Conservation (phyloP, 2,329 filamentous ascomycete species). For the Fusarium phyllophilum region DNA sequence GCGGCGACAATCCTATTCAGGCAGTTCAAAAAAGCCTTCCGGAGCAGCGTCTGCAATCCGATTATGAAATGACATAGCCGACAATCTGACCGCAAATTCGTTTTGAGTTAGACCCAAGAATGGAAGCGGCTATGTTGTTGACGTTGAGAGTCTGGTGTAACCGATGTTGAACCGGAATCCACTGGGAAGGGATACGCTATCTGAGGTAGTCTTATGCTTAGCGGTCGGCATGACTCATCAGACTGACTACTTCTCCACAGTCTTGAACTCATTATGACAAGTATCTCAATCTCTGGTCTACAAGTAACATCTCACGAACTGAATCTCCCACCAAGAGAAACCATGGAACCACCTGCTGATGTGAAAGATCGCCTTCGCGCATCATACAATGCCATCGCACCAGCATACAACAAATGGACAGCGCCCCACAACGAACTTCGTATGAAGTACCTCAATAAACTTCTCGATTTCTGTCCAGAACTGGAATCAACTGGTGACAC, state of each 20-base stretch:
- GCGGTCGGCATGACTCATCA: neutral
- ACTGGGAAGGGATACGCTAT: neutral
- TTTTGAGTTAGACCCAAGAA: rapidly evolving
- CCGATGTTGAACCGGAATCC: neutral
- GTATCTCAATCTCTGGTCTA: neutral
- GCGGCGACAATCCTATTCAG: neutral
- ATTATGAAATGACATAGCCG: neutral
- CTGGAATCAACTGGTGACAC: neutral
- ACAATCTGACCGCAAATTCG: too few species aligned
- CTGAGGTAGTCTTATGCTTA: neutral
- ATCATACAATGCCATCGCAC: slow-evolving; percentile 14
- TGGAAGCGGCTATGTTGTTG: too few species aligned
- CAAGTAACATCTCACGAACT: neutral
- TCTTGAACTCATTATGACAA: too few species aligned
- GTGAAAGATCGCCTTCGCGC: slow-evolving; percentile 1
- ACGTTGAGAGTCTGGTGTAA: neutral
- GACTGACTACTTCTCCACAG: neutral
- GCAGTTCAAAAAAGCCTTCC: neutral
- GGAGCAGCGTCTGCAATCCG: neutral
- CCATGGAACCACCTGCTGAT: neutral
- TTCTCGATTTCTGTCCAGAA: neutral
- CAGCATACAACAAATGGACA: slow-evolving; percentile 28
- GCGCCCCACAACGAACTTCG: slow-evolving; percentile 3
- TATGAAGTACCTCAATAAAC: neutral
- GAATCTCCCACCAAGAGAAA: rapidly evolving